These are phyloP conservation scores for Spiromastix sp. DNA, from an alignment of 2,329 filamentous ascomycete species.

Conservation along the genomic window DNA sequence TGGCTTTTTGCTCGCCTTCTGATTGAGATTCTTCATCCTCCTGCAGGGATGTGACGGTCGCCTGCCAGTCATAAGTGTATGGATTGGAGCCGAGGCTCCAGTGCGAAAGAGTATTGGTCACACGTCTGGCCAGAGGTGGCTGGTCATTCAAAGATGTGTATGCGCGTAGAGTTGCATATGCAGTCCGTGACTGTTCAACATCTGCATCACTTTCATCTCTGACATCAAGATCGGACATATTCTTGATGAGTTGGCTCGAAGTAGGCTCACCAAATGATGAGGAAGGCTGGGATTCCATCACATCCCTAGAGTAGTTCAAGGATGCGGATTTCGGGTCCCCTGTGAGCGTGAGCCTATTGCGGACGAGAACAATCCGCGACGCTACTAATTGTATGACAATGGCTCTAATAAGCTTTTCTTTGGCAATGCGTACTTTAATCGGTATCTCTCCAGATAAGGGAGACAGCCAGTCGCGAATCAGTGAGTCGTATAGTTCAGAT, in stretches of 20 bases:
- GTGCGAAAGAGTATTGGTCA: conserved; percentile 23
- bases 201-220: too few species aligned
- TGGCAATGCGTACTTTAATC: conserved; percentile 25
- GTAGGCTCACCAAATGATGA: too few species aligned
- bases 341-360: neutral
- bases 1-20: neutral
- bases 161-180: conserved; percentile 1
- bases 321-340: neutral
- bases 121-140: conserved; percentile 14
- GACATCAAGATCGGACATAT: neutral
- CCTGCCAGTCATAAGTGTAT: conserved; percentile 24
- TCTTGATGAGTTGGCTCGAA: neutral
- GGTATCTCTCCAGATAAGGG: conserved; percentile 23
- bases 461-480: conserved; percentile 28
- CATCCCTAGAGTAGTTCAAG: neutral
- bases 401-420: conserved; percentile 27
- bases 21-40: conserved; percentile 8
- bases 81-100: conserved; percentile 27
- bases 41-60: conserved; percentile 11
- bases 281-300: neutral
- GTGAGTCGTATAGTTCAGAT: conserved; percentile 23
- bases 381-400: conserved; percentile 28
- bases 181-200: conserved; percentile 1
- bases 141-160: conserved; percentile 20
- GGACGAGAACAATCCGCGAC: conserved; percentile 16